Conservation (phyloP, 768 basidiomycete species). For the Leucosporidium creatinivorum region DNA sequence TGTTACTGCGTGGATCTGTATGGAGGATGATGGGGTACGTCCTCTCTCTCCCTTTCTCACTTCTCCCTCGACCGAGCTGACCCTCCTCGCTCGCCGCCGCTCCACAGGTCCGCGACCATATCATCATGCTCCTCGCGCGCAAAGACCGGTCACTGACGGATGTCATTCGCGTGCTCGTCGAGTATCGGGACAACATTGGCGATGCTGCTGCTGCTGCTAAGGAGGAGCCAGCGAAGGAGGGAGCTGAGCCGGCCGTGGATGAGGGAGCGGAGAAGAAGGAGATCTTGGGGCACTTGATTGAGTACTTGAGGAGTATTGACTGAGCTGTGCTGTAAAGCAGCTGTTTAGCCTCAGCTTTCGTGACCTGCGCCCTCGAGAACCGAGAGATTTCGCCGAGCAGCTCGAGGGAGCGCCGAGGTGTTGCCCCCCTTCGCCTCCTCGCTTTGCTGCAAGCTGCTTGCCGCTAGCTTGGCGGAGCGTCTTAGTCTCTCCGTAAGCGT, state of each 20-base stretch:
- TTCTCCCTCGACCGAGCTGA: background rate
- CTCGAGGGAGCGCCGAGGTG: too few relatives aligned
- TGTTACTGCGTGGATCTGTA: constrained; percentile 84
- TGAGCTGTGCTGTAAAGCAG: background rate
- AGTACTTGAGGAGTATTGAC: constrained; percentile 30
- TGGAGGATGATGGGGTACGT: constrained; percentile 96
- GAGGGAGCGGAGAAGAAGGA: constrained; percentile 51
- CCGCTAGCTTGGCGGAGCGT: too few relatives aligned
- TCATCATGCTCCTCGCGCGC: constrained; percentile 64
- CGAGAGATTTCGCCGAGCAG: too few relatives aligned
- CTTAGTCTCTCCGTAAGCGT: too few relatives aligned
- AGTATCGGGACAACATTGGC: constrained; percentile 67
- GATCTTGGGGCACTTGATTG: constrained; percentile 39
- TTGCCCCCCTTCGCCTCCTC: too few relatives aligned
- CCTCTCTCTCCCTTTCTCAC: background rate
- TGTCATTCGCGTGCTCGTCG: constrained; percentile 61
- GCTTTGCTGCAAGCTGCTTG: too few relatives aligned
- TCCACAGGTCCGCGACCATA: constrained; percentile 66
- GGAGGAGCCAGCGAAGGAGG: constrained; percentile 35
- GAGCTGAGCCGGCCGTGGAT: constrained; percentile 47
- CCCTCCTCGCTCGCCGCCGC: background rate
- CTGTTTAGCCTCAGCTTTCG: too few relatives aligned
- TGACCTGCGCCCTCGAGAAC: too few relatives aligned
- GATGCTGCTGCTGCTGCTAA: constrained; percentile 42
- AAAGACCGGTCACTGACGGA: constrained; percentile 63